Evolutionary conservation across 2,329 filamentous ascomycete genomes (phyloP).

Genomic region (Trichoderma aggressivum): DNA sequence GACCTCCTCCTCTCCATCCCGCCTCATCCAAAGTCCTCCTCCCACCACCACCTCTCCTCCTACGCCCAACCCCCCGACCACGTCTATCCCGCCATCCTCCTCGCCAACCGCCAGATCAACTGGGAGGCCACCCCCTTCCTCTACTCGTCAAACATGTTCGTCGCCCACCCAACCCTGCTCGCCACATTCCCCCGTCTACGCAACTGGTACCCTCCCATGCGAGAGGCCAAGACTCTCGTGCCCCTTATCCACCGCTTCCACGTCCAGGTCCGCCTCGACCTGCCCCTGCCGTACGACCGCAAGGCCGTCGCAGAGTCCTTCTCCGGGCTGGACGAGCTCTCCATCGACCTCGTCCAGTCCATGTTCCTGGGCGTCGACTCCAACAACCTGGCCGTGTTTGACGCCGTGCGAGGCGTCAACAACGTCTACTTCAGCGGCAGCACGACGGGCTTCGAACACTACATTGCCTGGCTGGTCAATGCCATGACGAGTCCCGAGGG

Average conservation of each 20-base stretch:
- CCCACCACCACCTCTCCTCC: slow-evolving; percentile 24
- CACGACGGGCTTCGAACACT: slow-evolving; percentile 41
- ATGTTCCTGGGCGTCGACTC: slow-evolving; percentile 39
- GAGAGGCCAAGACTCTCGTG: slow-evolving; percentile 27
- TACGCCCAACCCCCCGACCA: background rate
- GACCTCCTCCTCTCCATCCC: slow-evolving; percentile 39
- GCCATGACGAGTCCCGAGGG: slow-evolving; percentile 35
- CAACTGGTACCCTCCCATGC: slow-evolving; percentile 32
- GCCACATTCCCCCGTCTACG: slow-evolving; percentile 41
- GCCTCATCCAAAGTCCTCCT: slow-evolving; percentile 25
- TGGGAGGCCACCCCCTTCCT: slow-evolving; percentile 40
- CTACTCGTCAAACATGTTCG: slow-evolving; percentile 43
- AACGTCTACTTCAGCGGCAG: slow-evolving; percentile 36
- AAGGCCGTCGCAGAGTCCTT: slow-evolving; percentile 34
- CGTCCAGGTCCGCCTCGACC: slow-evolving; percentile 41
- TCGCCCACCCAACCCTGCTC: slow-evolving; percentile 41
- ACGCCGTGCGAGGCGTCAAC: slow-evolving; percentile 41
- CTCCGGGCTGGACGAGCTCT: slow-evolving; percentile 37
- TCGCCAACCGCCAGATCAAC: slow-evolving; percentile 40
- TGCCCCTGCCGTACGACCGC: slow-evolving; percentile 33
- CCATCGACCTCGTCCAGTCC: slow-evolving; percentile 39
- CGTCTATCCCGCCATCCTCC: slow-evolving; percentile 40
- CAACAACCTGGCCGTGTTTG: slow-evolving; percentile 39
- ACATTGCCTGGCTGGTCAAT: slow-evolving; percentile 39
- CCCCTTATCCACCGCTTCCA: slow-evolving; percentile 39